phyloP scores from a whole-genome alignment of 2,329 filamentous ascomycete genomes.

The Cercospora zeina region DNA sequence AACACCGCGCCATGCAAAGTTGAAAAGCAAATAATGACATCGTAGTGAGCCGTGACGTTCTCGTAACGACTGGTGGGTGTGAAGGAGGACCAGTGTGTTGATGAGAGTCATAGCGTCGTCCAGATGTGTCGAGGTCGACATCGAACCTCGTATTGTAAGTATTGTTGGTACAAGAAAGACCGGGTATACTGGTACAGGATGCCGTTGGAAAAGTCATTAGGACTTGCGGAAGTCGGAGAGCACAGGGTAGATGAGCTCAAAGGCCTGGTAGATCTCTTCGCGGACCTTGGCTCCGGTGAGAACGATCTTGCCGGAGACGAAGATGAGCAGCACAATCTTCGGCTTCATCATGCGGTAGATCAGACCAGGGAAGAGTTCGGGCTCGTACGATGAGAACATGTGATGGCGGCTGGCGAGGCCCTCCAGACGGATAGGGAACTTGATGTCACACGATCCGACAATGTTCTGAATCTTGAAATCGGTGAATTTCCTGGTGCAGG shows the following conservation, averaged over 20 bases:
- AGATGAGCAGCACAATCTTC: conserved; percentile 93
- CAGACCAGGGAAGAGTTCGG: conserved; percentile 95
- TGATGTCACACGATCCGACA: conserved; percentile 97
- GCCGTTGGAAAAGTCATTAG: conserved; percentile 24
- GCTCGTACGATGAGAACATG: conserved; percentile 98
- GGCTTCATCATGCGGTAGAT: conserved; percentile 99
- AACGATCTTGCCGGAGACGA: conserved; percentile 97
- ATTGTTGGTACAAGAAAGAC: conserved; percentile 35
- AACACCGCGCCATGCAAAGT: conserved; percentile 39
- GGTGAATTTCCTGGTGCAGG: conserved; percentile 70
- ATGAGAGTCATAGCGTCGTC: conserved; percentile 12
- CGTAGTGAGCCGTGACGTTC: conserved; percentile 9
- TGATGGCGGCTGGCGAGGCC: conserved; percentile 95
- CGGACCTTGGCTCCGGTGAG: conserved; percentile 96
- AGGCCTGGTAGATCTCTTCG: conserved; percentile 96
- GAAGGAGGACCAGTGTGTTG: conserved; percentile 14
- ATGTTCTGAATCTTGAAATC: conserved; percentile 99
- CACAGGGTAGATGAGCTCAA: conserved; percentile 96
- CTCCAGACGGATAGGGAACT: conserved; percentile 96
- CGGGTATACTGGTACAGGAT: conserved; percentile 35
- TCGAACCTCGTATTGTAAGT: conserved; percentile 30
- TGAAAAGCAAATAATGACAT: conserved; percentile 26
- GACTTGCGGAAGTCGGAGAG: conserved; percentile 34
- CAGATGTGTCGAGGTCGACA: conserved; percentile 33
- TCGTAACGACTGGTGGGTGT: conserved; percentile 9